Base-by-base conservation (phyloP, 306 rosid species). In the Geum urbanum region DNA sequence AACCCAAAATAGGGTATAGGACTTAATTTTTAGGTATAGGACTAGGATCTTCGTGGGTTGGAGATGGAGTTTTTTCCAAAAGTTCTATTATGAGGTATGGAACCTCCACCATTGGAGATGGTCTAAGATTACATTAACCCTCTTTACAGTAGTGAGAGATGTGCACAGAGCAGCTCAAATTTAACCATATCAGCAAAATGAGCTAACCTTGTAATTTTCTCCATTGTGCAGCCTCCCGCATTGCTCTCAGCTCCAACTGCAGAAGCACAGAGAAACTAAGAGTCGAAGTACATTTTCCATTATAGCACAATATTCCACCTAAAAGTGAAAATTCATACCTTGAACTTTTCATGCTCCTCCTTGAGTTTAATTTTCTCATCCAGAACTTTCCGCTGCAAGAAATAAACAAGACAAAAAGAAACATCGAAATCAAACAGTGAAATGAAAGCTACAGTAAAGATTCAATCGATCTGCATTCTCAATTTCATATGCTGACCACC, bases 171-270 rank as follows among this genome's bases (percentile, higher is more conserved):
- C 63, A 6, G 18, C 35, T 69, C 45, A n/a, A 70, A 72, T 24
- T 24, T 24, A 68, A 64, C 67, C 49, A 69, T 18, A 63, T 24
- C 69, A 55, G 67, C 57, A 53, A 53, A 41, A 70, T 49, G 20
- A 54, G 40, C 82, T 76, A 74, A 92, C 96, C 98, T 90, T 90
- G 96, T 47, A 86, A 78, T 78, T 79, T 86, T 86, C 98, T 88
- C 96, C 98, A 92, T 56, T 90, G 80, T 70, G 98, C 98, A 76
- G 90, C 88, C 74, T 92, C 96, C 4, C 86, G 96, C 98, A 92
- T 92, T 60, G 61, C 80, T 84, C 83, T 79, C 65, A 92, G 79
- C 74, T 92, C 96, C 49, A 85, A 84, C 98, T 92, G 78, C 74
- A 72, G 70, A 65, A 76, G 71, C 48, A 50, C 47, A 75, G 73